Percentiles rank a stretch among this genome's conserved stretches.
phyloP scores from a whole-genome alignment of 305 asterid species.

The Solanum hybrid region DNA sequence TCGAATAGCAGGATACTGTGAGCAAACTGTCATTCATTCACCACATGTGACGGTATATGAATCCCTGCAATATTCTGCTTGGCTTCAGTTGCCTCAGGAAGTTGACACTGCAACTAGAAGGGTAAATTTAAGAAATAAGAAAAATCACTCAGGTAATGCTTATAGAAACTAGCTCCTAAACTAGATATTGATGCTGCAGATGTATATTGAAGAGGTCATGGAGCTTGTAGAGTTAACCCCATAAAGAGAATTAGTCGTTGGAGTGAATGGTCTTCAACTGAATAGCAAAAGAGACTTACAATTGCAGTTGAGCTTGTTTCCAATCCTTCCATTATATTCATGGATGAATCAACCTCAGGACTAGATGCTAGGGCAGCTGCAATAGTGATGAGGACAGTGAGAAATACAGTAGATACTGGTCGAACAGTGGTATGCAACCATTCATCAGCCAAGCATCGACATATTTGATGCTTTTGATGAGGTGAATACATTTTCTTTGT shows the following conservation, averaged over 20 bases:
- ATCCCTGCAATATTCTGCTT: slow-evolving; percentile 41
- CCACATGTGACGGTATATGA: slow-evolving; percentile 52
- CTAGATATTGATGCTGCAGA: slow-evolving; percentile 10
- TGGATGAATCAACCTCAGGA: slow-evolving; percentile 53
- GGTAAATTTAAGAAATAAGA: slow-evolving; percentile 13
- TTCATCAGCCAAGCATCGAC: slow-evolving; percentile 53
- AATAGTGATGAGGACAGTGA: slow-evolving; percentile 41
- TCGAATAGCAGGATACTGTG: slow-evolving; percentile 47
- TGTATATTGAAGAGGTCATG: slow-evolving; percentile 38
- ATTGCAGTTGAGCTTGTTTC: slow-evolving; percentile 48
- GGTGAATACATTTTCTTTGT: neutral
- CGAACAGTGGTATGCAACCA: slow-evolving; percentile 48
- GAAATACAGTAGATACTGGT: slow-evolving; percentile 45
- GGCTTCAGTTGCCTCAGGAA: slow-evolving; percentile 41
- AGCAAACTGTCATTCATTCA: slow-evolving; percentile 51
- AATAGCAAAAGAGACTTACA: slow-evolving; percentile 46
- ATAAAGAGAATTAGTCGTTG: slow-evolving; percentile 31
- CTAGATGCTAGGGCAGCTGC: slow-evolving; percentile 46
- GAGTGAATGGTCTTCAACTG: slow-evolving; percentile 40
- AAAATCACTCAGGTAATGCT: neutral
- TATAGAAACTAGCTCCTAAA: neutral
- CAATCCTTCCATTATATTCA: slow-evolving; percentile 39
- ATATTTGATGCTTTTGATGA: slow-evolving; percentile 34
- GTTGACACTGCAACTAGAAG: slow-evolving; percentile 24
- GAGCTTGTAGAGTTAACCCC: slow-evolving; percentile 41